Evolutionary conservation across 208 protist genomes (phyloP).

Genomic region (Trypanosoma theileri): DNA sequence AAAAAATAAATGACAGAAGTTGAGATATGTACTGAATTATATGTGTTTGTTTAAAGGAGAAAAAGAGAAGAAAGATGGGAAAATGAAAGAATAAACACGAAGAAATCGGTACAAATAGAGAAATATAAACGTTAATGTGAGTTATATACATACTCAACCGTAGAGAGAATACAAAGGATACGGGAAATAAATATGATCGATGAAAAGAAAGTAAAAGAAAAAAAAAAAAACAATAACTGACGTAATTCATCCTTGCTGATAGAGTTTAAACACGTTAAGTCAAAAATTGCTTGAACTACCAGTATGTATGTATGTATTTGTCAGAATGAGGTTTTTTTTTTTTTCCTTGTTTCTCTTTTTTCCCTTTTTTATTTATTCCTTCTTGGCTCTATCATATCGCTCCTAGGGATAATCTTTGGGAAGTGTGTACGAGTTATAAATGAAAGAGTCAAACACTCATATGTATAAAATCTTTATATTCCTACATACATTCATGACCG

Average conservation of each 20-base stretch:
- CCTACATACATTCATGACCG: too few relatives aligned
- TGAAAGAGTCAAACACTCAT: too few relatives aligned
- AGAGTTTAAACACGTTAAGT: neutral
- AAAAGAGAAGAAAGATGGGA: too few relatives aligned
- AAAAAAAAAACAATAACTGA: constrained; percentile 13
- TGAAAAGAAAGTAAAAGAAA: neutral
- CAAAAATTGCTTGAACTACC: neutral
- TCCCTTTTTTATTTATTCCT: constrained; percentile 6
- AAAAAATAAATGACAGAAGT: too few relatives aligned
- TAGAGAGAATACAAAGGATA: neutral
- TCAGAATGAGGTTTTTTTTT: neutral
- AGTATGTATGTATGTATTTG: neutral
- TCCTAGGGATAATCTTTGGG: too few relatives aligned
- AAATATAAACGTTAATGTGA: neutral
- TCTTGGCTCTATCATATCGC: neutral
- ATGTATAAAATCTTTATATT: too few relatives aligned
- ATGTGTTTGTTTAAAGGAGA: too few relatives aligned
- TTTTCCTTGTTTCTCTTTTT: constrained; percentile 29
- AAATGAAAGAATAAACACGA: too few relatives aligned
- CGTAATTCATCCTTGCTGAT: neutral
- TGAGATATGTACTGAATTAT: too few relatives aligned
- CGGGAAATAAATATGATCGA: neutral
- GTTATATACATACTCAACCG: neutral
- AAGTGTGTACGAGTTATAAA: too few relatives aligned
- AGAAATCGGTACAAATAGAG: too few relatives aligned